phyloP scores from a whole-genome alignment of 2,329 filamentous ascomycete genomes.

The Fusarium sp. region DNA sequence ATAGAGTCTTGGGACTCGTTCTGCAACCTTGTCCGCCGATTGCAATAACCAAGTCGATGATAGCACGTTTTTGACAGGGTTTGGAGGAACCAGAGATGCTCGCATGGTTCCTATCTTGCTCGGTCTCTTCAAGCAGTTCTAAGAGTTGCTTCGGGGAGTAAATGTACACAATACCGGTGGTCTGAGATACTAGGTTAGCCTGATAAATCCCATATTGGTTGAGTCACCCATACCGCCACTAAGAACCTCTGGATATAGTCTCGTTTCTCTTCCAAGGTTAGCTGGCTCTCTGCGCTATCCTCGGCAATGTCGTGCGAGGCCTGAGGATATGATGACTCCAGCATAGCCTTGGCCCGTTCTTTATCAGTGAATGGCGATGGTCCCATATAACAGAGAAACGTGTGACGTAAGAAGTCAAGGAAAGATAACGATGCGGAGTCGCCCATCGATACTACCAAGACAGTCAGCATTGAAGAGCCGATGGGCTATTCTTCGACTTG shows the following conservation, averaged over 20 bases:
- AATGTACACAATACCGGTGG: background rate
- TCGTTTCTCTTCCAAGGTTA: background rate
- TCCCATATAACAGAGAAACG: background rate
- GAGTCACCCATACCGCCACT: background rate
- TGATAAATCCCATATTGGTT: rapidly evolving
- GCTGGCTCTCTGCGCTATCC: background rate
- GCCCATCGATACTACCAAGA: background rate
- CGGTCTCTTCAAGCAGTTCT: background rate
- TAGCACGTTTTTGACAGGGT: rapidly evolving
- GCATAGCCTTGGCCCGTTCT: background rate
- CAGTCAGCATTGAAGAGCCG: background rate
- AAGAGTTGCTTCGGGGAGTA: background rate
- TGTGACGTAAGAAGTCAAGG: background rate
- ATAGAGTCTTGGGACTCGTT: background rate
- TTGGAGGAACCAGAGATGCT: rapidly evolving
- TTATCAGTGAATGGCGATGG: background rate
- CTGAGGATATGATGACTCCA: background rate
- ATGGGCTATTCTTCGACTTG: too few species aligned
- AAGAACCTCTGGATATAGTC: background rate
- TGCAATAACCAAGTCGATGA: background rate
- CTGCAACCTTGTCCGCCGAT: background rate
- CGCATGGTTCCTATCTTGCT: too few species aligned
- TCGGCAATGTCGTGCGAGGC: background rate
- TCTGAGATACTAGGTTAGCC: background rate
- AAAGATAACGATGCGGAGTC: background rate